Base-by-base conservation (phyloP, 345 rosid species). In the Angophora floribunda region DNA sequence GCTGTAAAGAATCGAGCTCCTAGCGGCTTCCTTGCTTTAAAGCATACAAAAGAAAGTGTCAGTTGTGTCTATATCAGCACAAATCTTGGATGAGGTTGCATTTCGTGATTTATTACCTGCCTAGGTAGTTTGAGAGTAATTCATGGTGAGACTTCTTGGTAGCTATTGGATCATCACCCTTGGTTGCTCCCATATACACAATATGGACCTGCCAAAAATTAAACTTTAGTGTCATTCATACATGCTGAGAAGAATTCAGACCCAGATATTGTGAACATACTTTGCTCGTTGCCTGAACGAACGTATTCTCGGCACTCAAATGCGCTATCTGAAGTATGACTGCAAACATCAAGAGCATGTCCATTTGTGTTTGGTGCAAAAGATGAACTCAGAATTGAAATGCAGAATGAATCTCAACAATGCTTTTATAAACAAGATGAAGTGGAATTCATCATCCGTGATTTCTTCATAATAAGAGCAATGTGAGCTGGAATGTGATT, bases 151-250 rank as follows among this genome's bases (percentile, higher is more conserved):
- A 89, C 82, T 89, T 88, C 14, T 90, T 87, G 61, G 90, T 91
- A 85, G 78, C 44, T 13, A 79, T 88, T 86, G 41, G 41, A 36
- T 92, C 94, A 65, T 91, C 93, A 86, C 91, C 41, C 88, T 88
- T 75, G 88, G 87, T 89, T 93, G 41, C 93, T 80, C 96, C 95
- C 92, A 94, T 89, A 80, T 93, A 90, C 57, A 94, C 96, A 85
- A 90, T 89, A 84, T 91, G 87, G 85, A 91, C 90, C 92, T 90
- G 85, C 19, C 63, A 86, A 75, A 61, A 61, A n/a, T n/a, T 36
- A 36, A 61, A 61, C 32, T 61, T 61, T 61, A 28, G 14, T 61
- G 70, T 61, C 32, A 28, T 28, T 55, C 61, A 55, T 24, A 8
- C 22, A 26, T 19, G 11, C 28, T 4, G 0, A 36, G 3, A 36